A percentile compares a stretch with the other conserved stretches of the same genome.
Evolutionary conservation across 2,329 filamentous ascomycete species (phyloP).

Genomic region (Ophiosphaerella narmari): DNA sequence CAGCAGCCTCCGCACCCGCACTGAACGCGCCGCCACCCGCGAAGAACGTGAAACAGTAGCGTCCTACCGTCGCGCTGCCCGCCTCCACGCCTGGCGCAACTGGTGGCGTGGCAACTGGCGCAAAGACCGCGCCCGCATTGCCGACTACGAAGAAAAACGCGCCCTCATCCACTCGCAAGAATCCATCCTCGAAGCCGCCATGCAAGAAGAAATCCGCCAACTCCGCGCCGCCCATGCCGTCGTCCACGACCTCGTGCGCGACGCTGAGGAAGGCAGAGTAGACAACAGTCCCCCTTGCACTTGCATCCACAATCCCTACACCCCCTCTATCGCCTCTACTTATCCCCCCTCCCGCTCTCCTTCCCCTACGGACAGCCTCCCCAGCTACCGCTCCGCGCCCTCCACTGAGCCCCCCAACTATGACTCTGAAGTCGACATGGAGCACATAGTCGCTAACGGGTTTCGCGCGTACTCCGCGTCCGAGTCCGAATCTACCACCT

Average conservation of each 20-base stretch:
- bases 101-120: conserved; percentile 53
- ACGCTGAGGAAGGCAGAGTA: conserved; percentile 44
- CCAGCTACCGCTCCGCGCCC: conserved; percentile 51
- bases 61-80: conserved; percentile 59
- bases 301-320: conserved; percentile 27
- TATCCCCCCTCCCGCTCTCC: conserved; percentile 41
- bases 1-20: conserved; percentile 55
- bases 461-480: conserved; percentile 47
- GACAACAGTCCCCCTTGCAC: conserved; percentile 10
- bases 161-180: conserved; percentile 54
- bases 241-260: conserved; percentile 54
- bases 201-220: conserved; percentile 54
- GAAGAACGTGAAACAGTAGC: conserved; percentile 60
- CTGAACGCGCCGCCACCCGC: conserved; percentile 57
- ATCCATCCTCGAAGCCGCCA: conserved; percentile 49
- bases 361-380: conserved; percentile 48
- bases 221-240: conserved; percentile 59
- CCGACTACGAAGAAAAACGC: conserved; percentile 59
- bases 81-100: conserved; percentile 55
- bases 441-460: conserved; percentile 48
- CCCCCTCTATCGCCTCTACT: conserved; percentile 36
- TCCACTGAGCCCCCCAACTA: conserved; percentile 49
- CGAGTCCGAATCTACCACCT: conserved; percentile 7
- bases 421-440: conserved; percentile 46
- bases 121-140: conserved; percentile 34